Evolutionary conservation across 202 grass and related monocot species (phyloP), one percentile per base, ranked within the genome.

Genomic region (Saccharum hybrid): DNA sequence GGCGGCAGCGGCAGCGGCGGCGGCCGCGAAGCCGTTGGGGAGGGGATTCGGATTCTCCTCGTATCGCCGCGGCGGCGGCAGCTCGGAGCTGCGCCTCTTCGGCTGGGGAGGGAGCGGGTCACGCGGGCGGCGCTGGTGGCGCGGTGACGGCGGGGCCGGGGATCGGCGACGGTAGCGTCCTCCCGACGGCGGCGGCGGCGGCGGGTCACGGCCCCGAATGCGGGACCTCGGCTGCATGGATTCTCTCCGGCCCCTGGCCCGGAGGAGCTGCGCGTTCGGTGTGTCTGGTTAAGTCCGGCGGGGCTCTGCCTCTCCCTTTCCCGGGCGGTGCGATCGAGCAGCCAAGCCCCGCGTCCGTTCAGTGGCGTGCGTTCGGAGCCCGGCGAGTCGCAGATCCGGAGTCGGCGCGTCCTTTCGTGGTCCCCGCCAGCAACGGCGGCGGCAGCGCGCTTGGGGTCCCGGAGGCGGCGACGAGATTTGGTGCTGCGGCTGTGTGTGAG

Each of bases 201-300:
- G 85, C 2, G 72, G 86, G 16, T 82, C 73, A 46, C 86, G 86
- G 74, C 74, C 59, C 43, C 80, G 86, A 83, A 77, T 78, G 80
- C 80, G 79, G 30, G 80, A 72, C 56, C 80, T 83, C 67, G 80
- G 54, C 56, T 72, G 86, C 86, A 88, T 88, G 42, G 42, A 63
- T 26, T 57, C 52, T 57, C n/a, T 22, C n/a, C 56, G 37, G 56
- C 56, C n/a, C 56, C 21, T 10, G 56, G 56, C 56, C n/a, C 56
- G 30, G 67, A 21, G 77, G 6, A 10, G 74, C 83, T 22, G 21
- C 42, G 61, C 59, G 65, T 19, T 48, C 26, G 26, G 13, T 43
- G 77, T 10, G 63, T 33, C 38, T 66, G 43, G 77, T 75, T 48
- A 82, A 87, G 82, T 87, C 85, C 85, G 48, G 71, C 78, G 34